phyloP scores from a whole-genome alignment of 1,284 basidiomycete genomes.

The Leccinum subspadiceum region DNA sequence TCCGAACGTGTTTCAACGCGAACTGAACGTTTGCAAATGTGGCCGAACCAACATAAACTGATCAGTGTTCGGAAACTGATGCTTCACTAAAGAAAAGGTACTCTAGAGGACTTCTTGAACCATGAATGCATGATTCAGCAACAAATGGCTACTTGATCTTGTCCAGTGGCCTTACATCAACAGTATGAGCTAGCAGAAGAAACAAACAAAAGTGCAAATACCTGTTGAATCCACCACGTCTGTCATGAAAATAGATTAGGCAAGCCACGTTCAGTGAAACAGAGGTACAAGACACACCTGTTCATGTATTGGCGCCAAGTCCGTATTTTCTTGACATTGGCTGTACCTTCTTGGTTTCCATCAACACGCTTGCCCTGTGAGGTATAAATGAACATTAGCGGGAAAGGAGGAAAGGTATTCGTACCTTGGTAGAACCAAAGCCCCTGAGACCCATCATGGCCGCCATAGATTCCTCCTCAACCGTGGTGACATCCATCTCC shows the following conservation, averaged over 20 bases:
- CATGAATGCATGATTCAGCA: background rate
- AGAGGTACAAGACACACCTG: slow-evolving; percentile 44
- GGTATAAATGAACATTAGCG: background rate
- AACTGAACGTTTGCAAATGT: background rate
- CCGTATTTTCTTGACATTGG: slow-evolving; percentile 81
- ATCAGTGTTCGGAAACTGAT: background rate
- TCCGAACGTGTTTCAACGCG: background rate
- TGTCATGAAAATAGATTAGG: slow-evolving; percentile 29
- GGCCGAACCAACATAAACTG: background rate
- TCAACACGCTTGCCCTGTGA: slow-evolving; percentile 72
- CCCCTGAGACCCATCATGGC: slow-evolving; percentile 88
- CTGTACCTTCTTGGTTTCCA: slow-evolving; percentile 79
- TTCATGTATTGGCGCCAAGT: slow-evolving; percentile 99
- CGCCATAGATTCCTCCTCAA: slow-evolving; percentile 82
- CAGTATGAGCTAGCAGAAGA: slow-evolving; percentile 13
- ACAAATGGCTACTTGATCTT: slow-evolving; percentile 54
- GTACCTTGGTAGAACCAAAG: slow-evolving; percentile 88
- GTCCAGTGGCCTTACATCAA: slow-evolving; percentile 55
- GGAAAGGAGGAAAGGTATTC: slow-evolving; percentile 16
- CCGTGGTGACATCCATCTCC: slow-evolving; percentile 64
- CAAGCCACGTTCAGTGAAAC: background rate
- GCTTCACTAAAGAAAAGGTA: background rate
- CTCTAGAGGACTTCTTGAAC: background rate
- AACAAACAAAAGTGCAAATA: slow-evolving; percentile 30
- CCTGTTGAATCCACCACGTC: slow-evolving; percentile 93